Evolutionary conservation across 371 early-diverging fungal species (phyloP).

Genomic region (Entomophthora muscae): DNA sequence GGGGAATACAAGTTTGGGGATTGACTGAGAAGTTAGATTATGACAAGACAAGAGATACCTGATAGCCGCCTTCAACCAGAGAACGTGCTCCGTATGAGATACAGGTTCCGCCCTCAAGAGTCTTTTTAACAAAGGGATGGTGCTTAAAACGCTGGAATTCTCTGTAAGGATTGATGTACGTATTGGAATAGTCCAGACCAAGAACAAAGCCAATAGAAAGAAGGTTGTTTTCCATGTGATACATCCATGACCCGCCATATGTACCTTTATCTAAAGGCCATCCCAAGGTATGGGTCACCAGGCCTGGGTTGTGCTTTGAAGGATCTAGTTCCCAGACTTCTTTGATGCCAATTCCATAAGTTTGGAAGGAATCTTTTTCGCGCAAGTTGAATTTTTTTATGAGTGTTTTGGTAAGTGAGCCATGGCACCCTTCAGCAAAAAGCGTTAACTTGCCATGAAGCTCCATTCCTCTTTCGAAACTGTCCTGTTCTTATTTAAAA

Average conservation of each 20-base stretch:
- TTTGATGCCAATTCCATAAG: conserved; percentile 92
- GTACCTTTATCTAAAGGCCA: conserved; percentile 82
- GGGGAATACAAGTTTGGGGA: conserved; percentile 88
- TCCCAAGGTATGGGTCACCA: conserved; percentile 76
- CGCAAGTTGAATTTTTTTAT: conserved; percentile 75
- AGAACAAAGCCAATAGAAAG: conserved; percentile 80
- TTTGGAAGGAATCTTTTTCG: conserved; percentile 57
- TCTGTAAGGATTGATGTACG: conserved; percentile 87
- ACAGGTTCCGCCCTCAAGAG: conserved; percentile 84
- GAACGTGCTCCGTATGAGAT: conserved; percentile 92
- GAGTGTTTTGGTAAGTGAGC: conserved; percentile 81
- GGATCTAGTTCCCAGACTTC: conserved; percentile 95
- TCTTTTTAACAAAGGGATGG: conserved; percentile 64
- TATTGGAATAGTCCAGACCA: conserved; percentile 87
- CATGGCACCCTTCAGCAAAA: conserved; percentile 97
- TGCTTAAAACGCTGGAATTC: conserved; percentile 93
- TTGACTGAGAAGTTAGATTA: conserved; percentile 29
- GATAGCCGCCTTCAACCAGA: conserved; percentile 87
- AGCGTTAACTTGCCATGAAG: conserved; percentile 85
- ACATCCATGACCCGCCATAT: conserved; percentile 90
- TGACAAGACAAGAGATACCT: conserved; percentile 12
- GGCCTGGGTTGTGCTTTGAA: conserved; percentile 71
- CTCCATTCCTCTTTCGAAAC: conserved; percentile 90
- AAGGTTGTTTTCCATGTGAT: conserved; percentile 81
- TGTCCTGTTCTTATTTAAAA: conserved; percentile 24